Evolutionary conservation across 2,329 filamentous ascomycete species (phyloP).

Genomic region (Ceratocystis papillata): DNA sequence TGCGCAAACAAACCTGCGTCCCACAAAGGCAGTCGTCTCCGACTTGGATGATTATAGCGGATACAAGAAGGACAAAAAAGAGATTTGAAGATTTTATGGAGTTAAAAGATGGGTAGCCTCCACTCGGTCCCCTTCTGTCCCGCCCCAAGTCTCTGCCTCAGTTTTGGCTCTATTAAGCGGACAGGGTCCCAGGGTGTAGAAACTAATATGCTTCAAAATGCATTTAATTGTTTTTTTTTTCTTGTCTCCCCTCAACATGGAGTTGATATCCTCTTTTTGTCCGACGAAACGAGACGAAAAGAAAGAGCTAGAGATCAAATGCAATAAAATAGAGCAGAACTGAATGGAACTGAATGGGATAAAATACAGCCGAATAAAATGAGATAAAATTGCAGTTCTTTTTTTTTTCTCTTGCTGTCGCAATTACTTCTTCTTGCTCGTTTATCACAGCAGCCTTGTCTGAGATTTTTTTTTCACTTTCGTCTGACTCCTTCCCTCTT

Average conservation of each 20-base stretch:
- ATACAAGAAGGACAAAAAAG: not conserved
- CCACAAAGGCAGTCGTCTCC: constrained; percentile 12
- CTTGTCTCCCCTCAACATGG: not conserved
- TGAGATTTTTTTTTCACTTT: not conserved
- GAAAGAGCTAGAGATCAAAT: not conserved
- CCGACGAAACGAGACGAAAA: not conserved
- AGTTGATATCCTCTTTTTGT: constrained; percentile 3
- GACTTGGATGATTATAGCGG: not conserved
- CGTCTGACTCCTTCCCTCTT: not conserved
- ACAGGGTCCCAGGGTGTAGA: constrained; percentile 1
- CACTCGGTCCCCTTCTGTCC: constrained; percentile 6
- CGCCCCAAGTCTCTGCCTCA: constrained; percentile 8
- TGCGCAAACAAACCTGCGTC: not conserved
- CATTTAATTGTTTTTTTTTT: not conserved
- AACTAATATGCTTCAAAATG: not conserved
- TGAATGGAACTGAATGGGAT: not conserved
- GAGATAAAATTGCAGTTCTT: not conserved
- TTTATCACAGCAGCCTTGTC: constrained; percentile 4
- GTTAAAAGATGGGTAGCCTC: not conserved
- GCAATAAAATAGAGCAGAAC: not conserved
- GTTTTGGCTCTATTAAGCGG: constrained; percentile 3
- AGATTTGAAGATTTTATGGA: not conserved
- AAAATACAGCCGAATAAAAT: not conserved
- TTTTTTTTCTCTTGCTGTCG: not conserved
- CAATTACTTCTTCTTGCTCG: not conserved